Evolutionary conservation across 345 rosid species (phyloP).

Genomic region (Euphorbia lathyris): DNA sequence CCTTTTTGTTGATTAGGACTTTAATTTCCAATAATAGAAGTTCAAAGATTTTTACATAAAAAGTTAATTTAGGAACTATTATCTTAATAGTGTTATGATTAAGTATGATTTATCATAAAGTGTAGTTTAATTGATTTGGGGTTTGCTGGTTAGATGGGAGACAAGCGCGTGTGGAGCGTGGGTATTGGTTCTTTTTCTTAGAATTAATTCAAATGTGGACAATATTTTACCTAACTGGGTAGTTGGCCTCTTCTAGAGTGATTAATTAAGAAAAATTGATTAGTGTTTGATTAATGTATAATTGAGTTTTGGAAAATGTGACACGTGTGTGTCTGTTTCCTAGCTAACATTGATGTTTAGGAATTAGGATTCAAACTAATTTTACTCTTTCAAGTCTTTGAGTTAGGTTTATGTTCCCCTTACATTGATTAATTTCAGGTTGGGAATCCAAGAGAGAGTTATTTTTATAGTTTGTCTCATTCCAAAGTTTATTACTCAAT

Average conservation of each 20-base stretch:
- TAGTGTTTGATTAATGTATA: background rate
- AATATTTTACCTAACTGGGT: slow-evolving; percentile 26
- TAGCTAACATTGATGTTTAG: background rate
- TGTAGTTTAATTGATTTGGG: background rate
- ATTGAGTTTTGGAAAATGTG: slow-evolving; percentile 11
- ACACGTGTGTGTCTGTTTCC: slow-evolving; percentile 15
- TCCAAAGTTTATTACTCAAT: background rate
- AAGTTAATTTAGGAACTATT: too few species aligned
- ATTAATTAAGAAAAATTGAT: background rate
- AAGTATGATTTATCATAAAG: too few species aligned
- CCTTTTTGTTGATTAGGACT: too few species aligned
- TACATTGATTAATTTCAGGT: background rate
- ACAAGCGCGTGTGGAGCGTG: slow-evolving; percentile 17
- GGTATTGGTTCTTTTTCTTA: background rate
- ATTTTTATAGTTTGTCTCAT: background rate
- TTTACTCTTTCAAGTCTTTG: background rate
- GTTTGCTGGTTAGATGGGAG: slow-evolving; percentile 7
- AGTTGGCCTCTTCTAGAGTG: slow-evolving; percentile 11
- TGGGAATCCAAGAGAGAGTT: slow-evolving; percentile 1
- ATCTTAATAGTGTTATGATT: too few species aligned
- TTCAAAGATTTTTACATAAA: too few species aligned
- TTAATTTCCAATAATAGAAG: too few species aligned
- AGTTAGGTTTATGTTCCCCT: slow-evolving; percentile 4
- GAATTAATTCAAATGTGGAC: background rate
- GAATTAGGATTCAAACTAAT: slow-evolving; percentile 10